Conservation (phyloP, 805 yeast species). For the Candida nitratophila region DNA sequence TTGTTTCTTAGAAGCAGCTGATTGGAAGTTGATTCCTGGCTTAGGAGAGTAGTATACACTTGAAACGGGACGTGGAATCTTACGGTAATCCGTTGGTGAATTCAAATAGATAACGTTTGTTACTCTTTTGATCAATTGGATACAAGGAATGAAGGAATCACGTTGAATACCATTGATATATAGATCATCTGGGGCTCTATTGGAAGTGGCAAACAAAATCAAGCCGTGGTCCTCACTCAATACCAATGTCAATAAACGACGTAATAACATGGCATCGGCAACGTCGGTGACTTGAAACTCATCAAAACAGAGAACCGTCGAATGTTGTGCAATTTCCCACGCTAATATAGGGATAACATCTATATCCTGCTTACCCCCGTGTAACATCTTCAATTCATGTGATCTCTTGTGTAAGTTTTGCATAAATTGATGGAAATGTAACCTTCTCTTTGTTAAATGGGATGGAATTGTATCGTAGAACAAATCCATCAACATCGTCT, state of each 20-base stretch:
- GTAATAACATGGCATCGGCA: conserved; percentile 94
- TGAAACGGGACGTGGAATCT: conserved; percentile 75
- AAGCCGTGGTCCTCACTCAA: conserved; percentile 74
- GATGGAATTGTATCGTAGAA: conserved; percentile 79
- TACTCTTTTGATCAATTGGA: conserved; percentile 63
- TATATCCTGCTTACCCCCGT: conserved; percentile 57
- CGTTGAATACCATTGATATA: conserved; percentile 94
- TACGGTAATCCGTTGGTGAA: conserved; percentile 92
- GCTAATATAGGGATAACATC: conserved; percentile 85
- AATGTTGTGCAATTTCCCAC: conserved; percentile 66
- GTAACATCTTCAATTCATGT: conserved; percentile 61
- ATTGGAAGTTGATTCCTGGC: conserved; percentile 48
- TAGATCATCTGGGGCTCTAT: conserved; percentile 89
- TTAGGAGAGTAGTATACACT: conserved; percentile 72
- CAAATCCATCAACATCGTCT: conserved; percentile 96
- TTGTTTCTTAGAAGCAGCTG: conserved; percentile 41
- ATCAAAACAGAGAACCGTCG: conserved; percentile 86
- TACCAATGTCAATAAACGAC: conserved; percentile 64
- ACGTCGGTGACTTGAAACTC: conserved; percentile 98
- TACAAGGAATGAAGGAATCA: conserved; percentile 87
- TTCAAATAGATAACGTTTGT: conserved; percentile 75
- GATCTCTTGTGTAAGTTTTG: conserved; percentile 84
- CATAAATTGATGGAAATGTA: conserved; percentile 97
- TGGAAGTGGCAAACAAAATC: conserved; percentile 86
- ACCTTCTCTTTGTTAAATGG: conserved; percentile 68